Percentiles rank a stretch among this genome's conserved stretches.
Evolutionary conservation across 495 filamentous ascomycete genomes (phyloP).

Genomic region (Daldinia concentrica): DNA sequence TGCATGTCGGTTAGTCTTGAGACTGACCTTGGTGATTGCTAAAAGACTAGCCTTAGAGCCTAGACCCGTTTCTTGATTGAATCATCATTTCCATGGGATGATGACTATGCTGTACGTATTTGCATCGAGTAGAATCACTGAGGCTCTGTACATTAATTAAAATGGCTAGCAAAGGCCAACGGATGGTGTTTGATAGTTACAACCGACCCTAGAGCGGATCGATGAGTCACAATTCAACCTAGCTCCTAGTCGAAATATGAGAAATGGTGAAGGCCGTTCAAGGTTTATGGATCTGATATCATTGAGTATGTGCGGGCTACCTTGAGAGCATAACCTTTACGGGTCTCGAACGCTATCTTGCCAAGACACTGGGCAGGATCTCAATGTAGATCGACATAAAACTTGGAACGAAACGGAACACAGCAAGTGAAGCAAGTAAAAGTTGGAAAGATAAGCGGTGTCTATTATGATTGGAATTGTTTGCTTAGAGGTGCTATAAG

Average conservation of each 20-base stretch:
- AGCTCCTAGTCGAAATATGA: not conserved
- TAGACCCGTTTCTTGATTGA: not conserved
- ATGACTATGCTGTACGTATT: not conserved
- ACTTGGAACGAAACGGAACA: not conserved
- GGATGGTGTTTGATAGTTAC: not conserved
- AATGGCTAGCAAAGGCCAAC: not conserved
- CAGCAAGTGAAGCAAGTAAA: not conserved
- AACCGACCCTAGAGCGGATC: not conserved
- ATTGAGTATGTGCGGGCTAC: not conserved
- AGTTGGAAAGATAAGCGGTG: constrained; percentile 7
- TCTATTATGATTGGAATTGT: constrained; percentile 22
- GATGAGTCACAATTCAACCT: not conserved
- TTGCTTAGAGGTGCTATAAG: constrained; percentile 6
- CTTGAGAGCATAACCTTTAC: not conserved
- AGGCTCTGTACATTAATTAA: not conserved
- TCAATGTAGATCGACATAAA: not conserved
- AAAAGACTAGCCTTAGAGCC: not conserved
- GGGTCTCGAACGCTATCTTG: not conserved
- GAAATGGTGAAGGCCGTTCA: not conserved
- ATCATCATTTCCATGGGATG: not conserved
- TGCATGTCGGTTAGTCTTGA: not conserved
- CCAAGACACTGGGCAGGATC: not conserved
- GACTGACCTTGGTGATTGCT: not conserved
- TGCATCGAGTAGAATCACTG: constrained; percentile 1
- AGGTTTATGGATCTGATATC: not conserved